Conservation (phyloP, 495 filamentous ascomycete genomes). For the Podospora sp. region DNA sequence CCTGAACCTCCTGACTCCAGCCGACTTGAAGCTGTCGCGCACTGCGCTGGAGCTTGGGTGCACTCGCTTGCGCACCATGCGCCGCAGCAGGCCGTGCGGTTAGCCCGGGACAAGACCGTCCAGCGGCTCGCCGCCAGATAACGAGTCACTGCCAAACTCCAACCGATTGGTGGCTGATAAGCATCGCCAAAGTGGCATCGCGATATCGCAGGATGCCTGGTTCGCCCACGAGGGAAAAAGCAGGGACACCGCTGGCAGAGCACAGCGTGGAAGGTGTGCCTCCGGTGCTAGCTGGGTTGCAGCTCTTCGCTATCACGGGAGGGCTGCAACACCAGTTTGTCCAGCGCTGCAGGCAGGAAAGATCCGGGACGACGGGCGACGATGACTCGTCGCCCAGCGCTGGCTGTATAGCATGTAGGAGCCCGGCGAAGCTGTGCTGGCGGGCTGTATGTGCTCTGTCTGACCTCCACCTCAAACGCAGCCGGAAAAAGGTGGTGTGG, state of each 20-base stretch:
- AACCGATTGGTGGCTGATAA: slow-evolving; percentile 27
- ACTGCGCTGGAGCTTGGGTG: not conserved
- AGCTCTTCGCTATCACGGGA: slow-evolving; percentile 24
- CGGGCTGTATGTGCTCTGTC: not conserved
- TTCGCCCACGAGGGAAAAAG: slow-evolving; percentile 9
- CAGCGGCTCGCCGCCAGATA: slow-evolving; percentile 27
- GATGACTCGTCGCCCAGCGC: not conserved
- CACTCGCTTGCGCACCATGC: slow-evolving; percentile 17
- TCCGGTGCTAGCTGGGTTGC: slow-evolving; percentile 8
- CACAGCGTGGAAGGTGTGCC: slow-evolving; percentile 22
- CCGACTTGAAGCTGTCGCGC: slow-evolving; percentile 20
- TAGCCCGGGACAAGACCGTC: slow-evolving; percentile 21
- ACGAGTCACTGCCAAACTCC: slow-evolving; percentile 27
- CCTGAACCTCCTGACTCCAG: slow-evolving; percentile 13
- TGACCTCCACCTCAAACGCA: not conserved
- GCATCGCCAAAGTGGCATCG: slow-evolving; percentile 16
- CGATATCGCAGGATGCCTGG: slow-evolving; percentile 19
- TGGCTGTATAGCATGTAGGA: not conserved
- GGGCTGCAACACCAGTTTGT: slow-evolving; percentile 6
- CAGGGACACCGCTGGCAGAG: slow-evolving; percentile 12
- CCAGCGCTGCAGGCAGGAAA: slow-evolving; percentile 23
- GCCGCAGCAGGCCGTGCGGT: slow-evolving; percentile 15
- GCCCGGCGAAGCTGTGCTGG: not conserved
- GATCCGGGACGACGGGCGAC: not conserved
- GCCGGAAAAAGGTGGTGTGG: slow-evolving; percentile 3